Conservation (phyloP, 176 grass and related monocot species). For the Aegilops umbellulata region DNA sequence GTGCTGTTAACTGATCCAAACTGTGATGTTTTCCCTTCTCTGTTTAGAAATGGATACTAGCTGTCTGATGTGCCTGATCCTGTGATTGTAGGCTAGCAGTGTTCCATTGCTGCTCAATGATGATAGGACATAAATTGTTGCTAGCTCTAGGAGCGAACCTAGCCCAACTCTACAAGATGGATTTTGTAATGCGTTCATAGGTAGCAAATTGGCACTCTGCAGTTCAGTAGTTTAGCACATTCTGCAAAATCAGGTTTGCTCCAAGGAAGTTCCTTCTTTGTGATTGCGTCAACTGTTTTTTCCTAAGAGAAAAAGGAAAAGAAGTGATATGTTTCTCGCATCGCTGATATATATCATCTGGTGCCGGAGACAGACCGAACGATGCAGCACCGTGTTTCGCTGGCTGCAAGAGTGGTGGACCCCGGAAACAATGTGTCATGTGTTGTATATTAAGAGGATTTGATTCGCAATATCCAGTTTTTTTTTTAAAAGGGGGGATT, state of each 20-base stretch:
- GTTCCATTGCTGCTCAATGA: neutral
- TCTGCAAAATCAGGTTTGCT: too few species aligned
- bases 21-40: too few species aligned
- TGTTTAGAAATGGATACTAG: neutral
- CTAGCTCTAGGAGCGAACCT: neutral
- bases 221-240: neutral
- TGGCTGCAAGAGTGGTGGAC: too few species aligned
- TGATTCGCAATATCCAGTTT: too few species aligned
- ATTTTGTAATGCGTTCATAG: neutral
- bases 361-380: accelerated
- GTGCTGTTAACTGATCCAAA: too few species aligned
- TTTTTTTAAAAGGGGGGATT: too few species aligned
- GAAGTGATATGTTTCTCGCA: neutral
- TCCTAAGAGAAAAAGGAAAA: neutral
- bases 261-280: neutral
- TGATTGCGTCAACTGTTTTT: neutral
- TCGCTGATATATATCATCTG: neutral
- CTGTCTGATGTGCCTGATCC: neutral
- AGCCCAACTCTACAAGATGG: neutral
- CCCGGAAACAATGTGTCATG: too few species aligned
- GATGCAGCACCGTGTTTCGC: too few species aligned
- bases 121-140: neutral
- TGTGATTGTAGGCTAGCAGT: neutral
- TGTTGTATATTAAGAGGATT: too few species aligned
- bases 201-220: neutral